A percentile compares a stretch with the other conserved stretches of the same genome.
Evolutionary conservation across 2,329 filamentous ascomycete species (phyloP).

Genomic region (Cytospora piceae): DNA sequence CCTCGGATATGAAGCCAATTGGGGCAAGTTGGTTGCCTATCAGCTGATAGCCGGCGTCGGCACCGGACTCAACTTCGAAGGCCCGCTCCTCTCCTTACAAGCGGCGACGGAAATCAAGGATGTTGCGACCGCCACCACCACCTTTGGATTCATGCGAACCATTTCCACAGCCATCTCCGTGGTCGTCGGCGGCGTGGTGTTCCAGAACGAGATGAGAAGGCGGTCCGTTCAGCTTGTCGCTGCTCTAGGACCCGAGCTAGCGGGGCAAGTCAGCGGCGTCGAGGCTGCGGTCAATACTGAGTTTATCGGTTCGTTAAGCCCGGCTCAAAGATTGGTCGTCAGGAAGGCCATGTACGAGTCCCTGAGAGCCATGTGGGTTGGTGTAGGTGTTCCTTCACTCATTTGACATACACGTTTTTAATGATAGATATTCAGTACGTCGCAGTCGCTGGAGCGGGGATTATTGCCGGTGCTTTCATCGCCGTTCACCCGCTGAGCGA

Average conservation of each 20-base stretch:
- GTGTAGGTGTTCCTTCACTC: too few species aligned
- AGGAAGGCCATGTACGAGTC: too few species aligned
- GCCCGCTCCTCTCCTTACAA: constrained; percentile 70
- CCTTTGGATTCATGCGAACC: constrained; percentile 70
- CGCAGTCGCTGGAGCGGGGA: constrained; percentile 35
- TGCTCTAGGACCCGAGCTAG: constrained; percentile 41
- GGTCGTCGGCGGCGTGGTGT: constrained; percentile 77
- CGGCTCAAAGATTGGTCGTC: too few species aligned
- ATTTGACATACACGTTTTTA: too few species aligned
- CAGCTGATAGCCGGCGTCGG: constrained; percentile 67
- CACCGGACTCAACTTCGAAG: constrained; percentile 68
- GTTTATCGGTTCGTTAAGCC: too few species aligned
- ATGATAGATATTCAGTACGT: too few species aligned
- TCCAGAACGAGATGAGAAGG: constrained; percentile 74
- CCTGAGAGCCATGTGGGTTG: too few species aligned
- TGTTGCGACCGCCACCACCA: constrained; percentile 70
- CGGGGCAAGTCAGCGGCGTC: constrained; percentile 48
- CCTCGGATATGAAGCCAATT: constrained; percentile 59
- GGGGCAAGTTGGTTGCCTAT: constrained; percentile 61
- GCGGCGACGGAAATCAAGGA: constrained; percentile 63
- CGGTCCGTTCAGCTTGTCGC: constrained; percentile 25
- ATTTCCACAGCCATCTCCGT: constrained; percentile 70
- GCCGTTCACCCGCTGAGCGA: constrained; percentile 23
- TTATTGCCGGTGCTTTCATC: constrained; percentile 16
- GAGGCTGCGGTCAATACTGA: too few species aligned